Base-by-base conservation (phyloP, 805 yeast species). In the Kluyveromyces nonfermentans region DNA sequence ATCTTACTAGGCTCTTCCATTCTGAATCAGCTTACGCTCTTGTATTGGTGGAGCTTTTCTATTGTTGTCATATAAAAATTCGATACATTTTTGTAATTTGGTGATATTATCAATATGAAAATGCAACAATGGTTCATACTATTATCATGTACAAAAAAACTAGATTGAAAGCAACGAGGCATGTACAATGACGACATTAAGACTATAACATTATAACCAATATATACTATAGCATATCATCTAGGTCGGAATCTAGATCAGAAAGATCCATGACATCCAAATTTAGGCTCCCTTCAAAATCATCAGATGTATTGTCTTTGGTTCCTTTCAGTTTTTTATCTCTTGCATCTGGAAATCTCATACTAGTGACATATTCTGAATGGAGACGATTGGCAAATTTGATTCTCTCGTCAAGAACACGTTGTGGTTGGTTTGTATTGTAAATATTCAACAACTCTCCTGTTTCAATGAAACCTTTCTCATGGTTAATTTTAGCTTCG, bases 401-500 rank as follows among this genome's bases (percentile, higher is more conserved):
- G 64, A 93, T 90, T 72, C 99, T 83, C 63, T 87, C 95, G 67
- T 90, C 89, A 67, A 86, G 87, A 46, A 87, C 84, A 14, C 67
- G 69, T 65, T 87, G 96, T 30, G 99, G 98, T 56, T 80, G 81
- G 37, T 72, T 75, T 0, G 97, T 87, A 7, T 93, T 82, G 64
- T 93, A 93, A 40, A 89, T 75, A 63, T 93, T 96, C 56, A 78
- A 68, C 46, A 86, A 68, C 63, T 93, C 98, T 53, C 79, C 82
- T 33, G 94, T 82, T 67, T 88, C 89, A 84, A 93, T 89, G 62
- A 70, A 89, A 1, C 97, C 97, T 50, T 77, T 73, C 59, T 85
- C 86, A 66, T 89, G 96, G 62, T 93, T 85, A 53, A 93, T 84
- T 44, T 79, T 77, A 3, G 98, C 97, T 58, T 93, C 97, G 60